phyloP scores from a whole-genome alignment of 1,139 yeast species.

The Zygosaccharomyces pseudobailii region DNA sequence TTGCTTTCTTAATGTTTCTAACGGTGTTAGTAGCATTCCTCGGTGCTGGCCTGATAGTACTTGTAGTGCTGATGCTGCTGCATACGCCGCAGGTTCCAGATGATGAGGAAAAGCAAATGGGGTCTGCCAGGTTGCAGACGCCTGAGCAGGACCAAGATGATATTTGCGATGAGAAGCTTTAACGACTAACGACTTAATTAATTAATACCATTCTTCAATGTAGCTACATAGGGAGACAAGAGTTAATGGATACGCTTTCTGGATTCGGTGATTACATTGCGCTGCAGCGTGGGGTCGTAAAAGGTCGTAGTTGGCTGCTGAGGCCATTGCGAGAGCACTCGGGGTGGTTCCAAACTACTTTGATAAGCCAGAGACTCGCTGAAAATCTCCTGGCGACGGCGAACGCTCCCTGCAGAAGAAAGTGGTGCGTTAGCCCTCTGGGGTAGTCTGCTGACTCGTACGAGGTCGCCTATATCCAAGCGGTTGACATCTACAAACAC shows the following conservation, averaged over 20 bases:
- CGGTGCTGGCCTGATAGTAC: constrained; percentile 12
- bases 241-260: constrained; percentile 5
- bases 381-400: constrained; percentile 7
- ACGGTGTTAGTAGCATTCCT: constrained; percentile 16
- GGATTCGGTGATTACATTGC: constrained; percentile 8
- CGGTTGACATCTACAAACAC: constrained; percentile 28
- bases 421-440: constrained; percentile 27
- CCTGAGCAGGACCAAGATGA: neutral
- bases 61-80: constrained; percentile 11
- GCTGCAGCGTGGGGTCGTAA: constrained; percentile 9
- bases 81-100: constrained; percentile 2
- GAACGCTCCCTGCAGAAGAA: neutral
- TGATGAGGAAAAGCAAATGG: constrained; percentile 14
- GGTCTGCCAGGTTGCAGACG: neutral
- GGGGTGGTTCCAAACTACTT: constrained; percentile 13
- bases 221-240: neutral
- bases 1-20: constrained; percentile 16
- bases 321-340: constrained; percentile 16
- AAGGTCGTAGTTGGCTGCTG: constrained; percentile 10
- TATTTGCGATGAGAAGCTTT: constrained; percentile 2
- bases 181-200: neutral
- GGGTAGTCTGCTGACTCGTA: constrained; percentile 24
- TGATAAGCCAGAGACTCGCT: neutral
- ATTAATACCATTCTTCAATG: neutral
- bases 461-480: constrained; percentile 29